Base-by-base conservation (phyloP, 129 eudicot genomes). In the Apium graveolens region DNA sequence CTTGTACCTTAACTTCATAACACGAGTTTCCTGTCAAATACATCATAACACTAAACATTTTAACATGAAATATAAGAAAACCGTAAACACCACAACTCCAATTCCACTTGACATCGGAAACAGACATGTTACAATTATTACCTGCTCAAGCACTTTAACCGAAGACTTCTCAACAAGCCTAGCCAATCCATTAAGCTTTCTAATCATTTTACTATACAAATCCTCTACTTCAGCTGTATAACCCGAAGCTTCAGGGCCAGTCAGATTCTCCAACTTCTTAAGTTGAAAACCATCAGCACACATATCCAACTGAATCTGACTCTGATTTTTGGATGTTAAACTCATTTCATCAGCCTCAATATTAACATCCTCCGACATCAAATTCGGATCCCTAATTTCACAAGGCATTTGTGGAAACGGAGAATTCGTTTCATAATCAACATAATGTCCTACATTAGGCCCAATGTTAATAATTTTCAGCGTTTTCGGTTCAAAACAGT, bases 111-210 rank as follows among this genome's bases (percentile, higher is more conserved):
- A 71, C n/a, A 18, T 21, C 49, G 1, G n/a, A 10, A 71, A n/a
- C 1, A 12, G 14, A 71, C 26, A 38, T 5, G 43, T 21, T 21
- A 20, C 4, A 38, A 5, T 48, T 48, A 48, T 14, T 43, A 95
- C 97, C 99, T 88, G 93, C 80, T 92, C 92, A 43, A 88, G 86
- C 80, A 95, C 94, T 85, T 80, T 85, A 71, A 90, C 90, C n/a
- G 93, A 87, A 6, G 92, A 86, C 45, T 80, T 80, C 81, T 96
- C 99, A 76, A 92, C 97, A 77, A 82, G 76, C 85, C 82, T 86
- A 24, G 92, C 86, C 86, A 96, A 76, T 0, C 80, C 79, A 39
- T 90, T 84, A 27, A 96, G 85, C 83, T 90, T 96, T 51, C 77
- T 84, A 16, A 96, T 86, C 99, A 96, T 96, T 60, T 85, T 89